A percentile compares a stretch with the other conserved stretches of the same genome.
These are phyloP conservation scores for Euphorbia tirucalli DNA, from an alignment of 345 rosid species.

Conservation along the genomic window DNA sequence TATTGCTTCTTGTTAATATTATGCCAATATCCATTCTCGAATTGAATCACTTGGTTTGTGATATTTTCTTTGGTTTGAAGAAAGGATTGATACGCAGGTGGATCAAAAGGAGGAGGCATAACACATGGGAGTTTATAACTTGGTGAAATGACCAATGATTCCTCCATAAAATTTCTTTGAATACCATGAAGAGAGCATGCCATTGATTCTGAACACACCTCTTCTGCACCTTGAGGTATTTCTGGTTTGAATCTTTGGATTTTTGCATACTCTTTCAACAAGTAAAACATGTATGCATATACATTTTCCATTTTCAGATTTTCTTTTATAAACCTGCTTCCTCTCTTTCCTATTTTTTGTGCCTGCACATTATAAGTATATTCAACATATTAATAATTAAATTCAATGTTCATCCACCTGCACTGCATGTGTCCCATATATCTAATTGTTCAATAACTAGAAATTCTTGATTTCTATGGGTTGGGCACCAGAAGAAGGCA, in stretches of 20 bases:
- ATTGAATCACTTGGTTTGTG: background rate
- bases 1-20: background rate
- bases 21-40: background rate
- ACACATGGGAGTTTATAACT: background rate
- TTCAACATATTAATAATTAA: too few species aligned
- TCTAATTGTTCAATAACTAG: too few species aligned
- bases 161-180: background rate
- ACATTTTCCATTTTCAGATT: slow-evolving; percentile 56
- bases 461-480: too few species aligned
- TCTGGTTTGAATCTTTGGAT: slow-evolving; percentile 63
- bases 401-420: too few species aligned
- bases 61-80: background rate
- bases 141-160: background rate
- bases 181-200: background rate
- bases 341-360: slow-evolving; percentile 54
- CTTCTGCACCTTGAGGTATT: slow-evolving; percentile 44
- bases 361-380: too few species aligned
- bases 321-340: slow-evolving; percentile 46
- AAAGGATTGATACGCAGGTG: background rate
- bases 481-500: too few species aligned
- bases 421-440: too few species aligned
- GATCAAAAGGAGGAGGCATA: slow-evolving; percentile 10
- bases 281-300: slow-evolving; percentile 75
- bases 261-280: slow-evolving; percentile 56
- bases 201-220: slow-evolving; percentile 26